These are phyloP conservation scores for Saturnispora saitoi DNA, from an alignment of 805 yeast species.

Conservation along the genomic window DNA sequence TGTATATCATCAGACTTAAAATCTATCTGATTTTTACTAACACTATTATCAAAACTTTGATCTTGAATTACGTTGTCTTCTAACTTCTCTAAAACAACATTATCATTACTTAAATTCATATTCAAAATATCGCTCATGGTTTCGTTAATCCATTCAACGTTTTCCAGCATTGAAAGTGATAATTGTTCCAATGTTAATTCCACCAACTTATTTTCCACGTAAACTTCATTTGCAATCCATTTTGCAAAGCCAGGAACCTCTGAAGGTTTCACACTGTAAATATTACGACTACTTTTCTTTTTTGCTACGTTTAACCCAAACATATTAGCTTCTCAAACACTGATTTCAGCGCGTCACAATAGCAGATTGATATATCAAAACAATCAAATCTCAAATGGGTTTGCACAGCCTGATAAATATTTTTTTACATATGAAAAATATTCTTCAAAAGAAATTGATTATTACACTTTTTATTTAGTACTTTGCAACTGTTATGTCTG, in stretches of 20 bases:
- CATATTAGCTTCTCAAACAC: slow-evolving; percentile 11
- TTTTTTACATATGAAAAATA: slow-evolving; percentile 2
- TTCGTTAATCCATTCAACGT: slow-evolving; percentile 26
- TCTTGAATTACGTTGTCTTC: not conserved
- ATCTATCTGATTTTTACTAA: not conserved
- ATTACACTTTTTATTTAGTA: not conserved
- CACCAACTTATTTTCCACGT: slow-evolving; percentile 20
- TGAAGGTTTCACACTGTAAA: not conserved
- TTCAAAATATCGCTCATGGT: slow-evolving; percentile 20
- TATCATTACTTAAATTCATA: not conserved
- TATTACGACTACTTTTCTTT: slow-evolving; percentile 11
- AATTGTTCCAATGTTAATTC: slow-evolving; percentile 20
- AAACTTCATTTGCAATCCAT: slow-evolving; percentile 27
- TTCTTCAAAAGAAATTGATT: not conserved
- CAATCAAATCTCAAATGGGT: not conserved
- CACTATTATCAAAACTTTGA: not conserved
- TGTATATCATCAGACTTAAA: not conserved
- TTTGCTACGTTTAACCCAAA: slow-evolving; percentile 25
- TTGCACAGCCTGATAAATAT: slow-evolving; percentile 3
- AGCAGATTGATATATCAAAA: not conserved
- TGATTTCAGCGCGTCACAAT: not conserved
- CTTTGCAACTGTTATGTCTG: slow-evolving; percentile 1
- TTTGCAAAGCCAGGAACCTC: slow-evolving; percentile 27
- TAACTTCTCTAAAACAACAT: not conserved
- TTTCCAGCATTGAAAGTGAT: slow-evolving; percentile 19